phyloP scores from a whole-genome alignment of 768 basidiomycete species.

The Lentinus tigrinus region DNA sequence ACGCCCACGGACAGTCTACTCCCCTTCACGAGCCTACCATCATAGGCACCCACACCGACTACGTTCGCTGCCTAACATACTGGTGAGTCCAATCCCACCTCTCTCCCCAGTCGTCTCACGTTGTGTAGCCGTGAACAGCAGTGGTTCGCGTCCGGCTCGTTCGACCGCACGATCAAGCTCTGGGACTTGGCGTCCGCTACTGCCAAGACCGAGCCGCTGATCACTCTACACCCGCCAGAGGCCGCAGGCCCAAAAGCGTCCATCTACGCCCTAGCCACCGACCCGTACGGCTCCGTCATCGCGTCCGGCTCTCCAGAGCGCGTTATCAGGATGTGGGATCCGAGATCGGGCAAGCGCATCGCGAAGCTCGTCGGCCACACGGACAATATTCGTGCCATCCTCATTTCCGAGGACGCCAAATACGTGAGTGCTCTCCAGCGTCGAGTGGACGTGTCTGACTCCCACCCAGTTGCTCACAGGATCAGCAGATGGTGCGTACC shows the following conservation, averaged over 20 bases:
- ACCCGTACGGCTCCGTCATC: conserved; percentile 76
- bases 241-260: conserved; percentile 64
- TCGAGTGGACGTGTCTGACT: background rate
- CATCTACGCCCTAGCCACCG: conserved; percentile 77
- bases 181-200: conserved; percentile 74
- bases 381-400: conserved; percentile 90
- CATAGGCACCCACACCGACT: conserved; percentile 80
- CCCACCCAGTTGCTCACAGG: conserved; percentile 69
- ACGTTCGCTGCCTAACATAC: conserved; percentile 76
- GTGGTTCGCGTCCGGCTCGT: conserved; percentile 92
- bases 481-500: conserved; percentile 67
- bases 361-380: conserved; percentile 94
- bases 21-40: conserved; percentile 56
- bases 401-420: conserved; percentile 87
- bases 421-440: conserved; percentile 55
- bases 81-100: conserved; percentile 45
- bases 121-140: conserved; percentile 65
- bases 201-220: conserved; percentile 47
- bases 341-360: conserved; percentile 75
- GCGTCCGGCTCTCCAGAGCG: conserved; percentile 92
- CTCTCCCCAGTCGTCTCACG: conserved; percentile 12
- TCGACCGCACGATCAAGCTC: conserved; percentile 90
- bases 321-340: conserved; percentile 92
- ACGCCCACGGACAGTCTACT: conserved; percentile 40
- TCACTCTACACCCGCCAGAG: conserved; percentile 69